Percentiles rank a stretch among this genome's conserved stretches.
phyloP scores from a whole-genome alignment of 495 filamentous ascomycete genomes.

The Aspergillus ellipticus region DNA sequence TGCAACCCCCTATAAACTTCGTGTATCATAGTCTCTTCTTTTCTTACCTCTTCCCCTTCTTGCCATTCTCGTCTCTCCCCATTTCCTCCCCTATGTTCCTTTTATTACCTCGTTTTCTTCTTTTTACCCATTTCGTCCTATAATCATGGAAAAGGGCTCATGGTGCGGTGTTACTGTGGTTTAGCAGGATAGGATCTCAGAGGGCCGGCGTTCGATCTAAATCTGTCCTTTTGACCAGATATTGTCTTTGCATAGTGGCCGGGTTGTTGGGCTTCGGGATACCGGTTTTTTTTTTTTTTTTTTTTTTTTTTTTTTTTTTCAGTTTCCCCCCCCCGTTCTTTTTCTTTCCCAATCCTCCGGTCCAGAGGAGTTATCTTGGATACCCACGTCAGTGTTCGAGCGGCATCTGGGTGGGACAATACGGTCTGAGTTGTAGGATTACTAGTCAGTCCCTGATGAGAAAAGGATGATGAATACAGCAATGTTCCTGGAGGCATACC shows the following conservation, averaged over 20 bases:
- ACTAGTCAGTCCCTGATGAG: constrained; percentile 21
- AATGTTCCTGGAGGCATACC: constrained; percentile 18
- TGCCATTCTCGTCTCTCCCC: constrained; percentile 12
- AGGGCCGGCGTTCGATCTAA: constrained; percentile 38
- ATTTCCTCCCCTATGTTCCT: background rate
- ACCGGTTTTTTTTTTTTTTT: constrained; percentile 14
- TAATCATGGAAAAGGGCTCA: constrained; percentile 34
- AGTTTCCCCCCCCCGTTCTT: constrained; percentile 8
- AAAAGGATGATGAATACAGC: constrained; percentile 17
- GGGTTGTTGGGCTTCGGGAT: constrained; percentile 20
- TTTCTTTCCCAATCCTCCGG: constrained; percentile 5
- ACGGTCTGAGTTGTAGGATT: constrained; percentile 36
- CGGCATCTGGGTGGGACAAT: constrained; percentile 19
- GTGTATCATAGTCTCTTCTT: constrained; percentile 38
- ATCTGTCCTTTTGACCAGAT: constrained; percentile 17
- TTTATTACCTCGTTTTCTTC: constrained; percentile 8
- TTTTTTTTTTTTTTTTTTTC: constrained; percentile 13
- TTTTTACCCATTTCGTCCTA: constrained; percentile 17
- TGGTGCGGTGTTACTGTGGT: constrained; percentile 41
- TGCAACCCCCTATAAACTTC: constrained; percentile 17
- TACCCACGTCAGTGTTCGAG: constrained; percentile 27
- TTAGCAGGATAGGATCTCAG: constrained; percentile 34
- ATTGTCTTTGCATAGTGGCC: constrained; percentile 21
- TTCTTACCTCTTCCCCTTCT: constrained; percentile 6
- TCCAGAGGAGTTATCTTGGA: constrained; percentile 24